Conservation (phyloP, 495 filamentous ascomycete genomes). For the Penicillium odoratum region DNA sequence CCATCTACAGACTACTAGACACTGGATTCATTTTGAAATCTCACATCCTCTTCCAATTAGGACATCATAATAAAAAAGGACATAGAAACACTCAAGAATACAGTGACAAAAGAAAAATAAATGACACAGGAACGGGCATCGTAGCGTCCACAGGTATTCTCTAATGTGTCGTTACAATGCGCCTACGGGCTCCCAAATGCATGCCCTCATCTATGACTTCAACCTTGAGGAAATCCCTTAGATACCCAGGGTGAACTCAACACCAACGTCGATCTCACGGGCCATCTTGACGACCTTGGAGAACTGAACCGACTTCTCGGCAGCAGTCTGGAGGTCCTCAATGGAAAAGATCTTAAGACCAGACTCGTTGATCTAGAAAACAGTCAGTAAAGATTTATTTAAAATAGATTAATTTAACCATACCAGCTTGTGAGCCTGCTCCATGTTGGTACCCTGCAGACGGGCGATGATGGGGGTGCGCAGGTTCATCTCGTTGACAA, state of each 20-base stretch:
- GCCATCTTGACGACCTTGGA: constrained; percentile 99
- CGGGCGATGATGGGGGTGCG: constrained; percentile 94
- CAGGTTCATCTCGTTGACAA: constrained; percentile 89
- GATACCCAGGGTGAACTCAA: constrained; percentile 96
- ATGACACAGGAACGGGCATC: constrained; percentile 34
- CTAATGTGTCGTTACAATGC: constrained; percentile 9
- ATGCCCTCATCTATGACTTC: constrained; percentile 17
- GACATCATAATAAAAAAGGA: constrained; percentile 31
- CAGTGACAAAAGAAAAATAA: constrained; percentile 40
- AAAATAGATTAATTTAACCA: neutral
- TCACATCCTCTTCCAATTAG: constrained; percentile 28
- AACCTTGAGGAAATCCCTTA: constrained; percentile 40
- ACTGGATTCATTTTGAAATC: constrained; percentile 9
- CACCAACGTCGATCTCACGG: constrained; percentile 95
- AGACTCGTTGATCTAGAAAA: constrained; percentile 80
- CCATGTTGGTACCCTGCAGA: constrained; percentile 98
- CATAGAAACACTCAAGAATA: constrained; percentile 37
- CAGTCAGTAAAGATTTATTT: neutral
- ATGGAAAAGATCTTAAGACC: constrained; percentile 99
- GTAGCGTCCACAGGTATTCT: constrained; percentile 8
- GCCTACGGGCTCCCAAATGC: constrained; percentile 19
- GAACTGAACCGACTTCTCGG: constrained; percentile 98
- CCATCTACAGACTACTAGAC: neutral
- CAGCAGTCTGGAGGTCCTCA: constrained; percentile 94
- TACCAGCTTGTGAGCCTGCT: constrained; percentile 86